These are phyloP conservation scores for Irpex sp. DNA, from an alignment of 1,284 basidiomycete genomes.

Conservation along the genomic window DNA sequence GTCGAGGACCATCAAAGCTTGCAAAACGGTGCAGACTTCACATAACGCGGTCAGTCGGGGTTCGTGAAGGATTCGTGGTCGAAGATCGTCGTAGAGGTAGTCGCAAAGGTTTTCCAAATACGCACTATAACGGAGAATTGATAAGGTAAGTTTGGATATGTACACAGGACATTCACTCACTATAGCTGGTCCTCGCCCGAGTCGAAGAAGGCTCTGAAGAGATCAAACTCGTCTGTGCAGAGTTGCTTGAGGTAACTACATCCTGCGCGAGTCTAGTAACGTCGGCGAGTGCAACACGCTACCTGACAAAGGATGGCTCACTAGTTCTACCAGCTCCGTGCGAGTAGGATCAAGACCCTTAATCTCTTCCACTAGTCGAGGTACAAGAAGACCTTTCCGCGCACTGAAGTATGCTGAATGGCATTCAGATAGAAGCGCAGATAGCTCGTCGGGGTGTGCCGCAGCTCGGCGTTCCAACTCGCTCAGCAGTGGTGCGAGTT, in stretches of 20 bases:
- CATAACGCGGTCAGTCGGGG: slow-evolving; percentile 81
- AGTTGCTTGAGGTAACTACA: slow-evolving; percentile 89
- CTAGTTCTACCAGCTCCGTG: slow-evolving; percentile 84
- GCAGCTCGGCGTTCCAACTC: slow-evolving; percentile 80
- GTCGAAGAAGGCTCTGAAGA: slow-evolving; percentile 83
- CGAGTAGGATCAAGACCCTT: slow-evolving; percentile 71
- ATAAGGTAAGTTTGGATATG: background rate
- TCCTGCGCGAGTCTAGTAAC: slow-evolving; percentile 72
- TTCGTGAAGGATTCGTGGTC: slow-evolving; percentile 91
- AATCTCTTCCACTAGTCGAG: slow-evolving; percentile 76
- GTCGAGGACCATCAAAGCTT: slow-evolving; percentile 91
- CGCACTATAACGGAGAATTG: slow-evolving; percentile 42
- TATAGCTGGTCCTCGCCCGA: slow-evolving; percentile 83
- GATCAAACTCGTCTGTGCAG: slow-evolving; percentile 82
- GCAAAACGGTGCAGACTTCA: slow-evolving; percentile 90
- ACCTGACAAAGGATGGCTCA: slow-evolving; percentile 32
- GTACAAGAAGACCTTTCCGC: slow-evolving; percentile 67
- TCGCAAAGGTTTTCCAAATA: slow-evolving; percentile 91
- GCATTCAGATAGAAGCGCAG: slow-evolving; percentile 77
- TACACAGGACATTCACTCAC: slow-evolving; percentile 44
- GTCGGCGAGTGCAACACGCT: background rate
- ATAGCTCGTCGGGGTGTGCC: slow-evolving; percentile 74
- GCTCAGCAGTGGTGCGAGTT: slow-evolving; percentile 71
- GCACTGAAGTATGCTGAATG: slow-evolving; percentile 77
- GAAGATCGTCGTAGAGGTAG: slow-evolving; percentile 88